phyloP scores from a whole-genome alignment of 371 early-diverging fungal genomes.

The Circinella minor region DNA sequence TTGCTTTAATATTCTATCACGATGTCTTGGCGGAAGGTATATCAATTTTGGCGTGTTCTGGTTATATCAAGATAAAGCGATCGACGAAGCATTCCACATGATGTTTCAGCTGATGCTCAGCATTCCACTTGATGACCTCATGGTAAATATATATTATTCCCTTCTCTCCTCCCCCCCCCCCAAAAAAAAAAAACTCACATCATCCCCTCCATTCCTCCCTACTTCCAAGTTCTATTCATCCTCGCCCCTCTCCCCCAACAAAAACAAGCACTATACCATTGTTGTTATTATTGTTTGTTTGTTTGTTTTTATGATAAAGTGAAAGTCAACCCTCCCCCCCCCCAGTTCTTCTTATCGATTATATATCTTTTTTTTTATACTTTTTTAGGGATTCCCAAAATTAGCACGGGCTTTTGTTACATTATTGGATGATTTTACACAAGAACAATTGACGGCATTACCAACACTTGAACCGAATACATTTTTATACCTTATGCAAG shows the following conservation, averaged over 20 bases:
- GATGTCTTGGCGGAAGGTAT: conserved; percentile 81
- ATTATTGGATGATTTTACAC: conserved; percentile 66
- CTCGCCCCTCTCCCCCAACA: background rate
- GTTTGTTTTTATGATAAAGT: too few relatives aligned
- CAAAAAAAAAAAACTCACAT: too few relatives aligned
- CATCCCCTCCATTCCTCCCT: too few relatives aligned
- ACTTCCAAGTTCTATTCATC: background rate
- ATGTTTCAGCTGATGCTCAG: conserved; percentile 74
- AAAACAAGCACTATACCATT: too few relatives aligned
- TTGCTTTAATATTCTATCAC: conserved; percentile 76
- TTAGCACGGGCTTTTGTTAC: conserved; percentile 62
- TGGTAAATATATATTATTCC: conserved; percentile 60
- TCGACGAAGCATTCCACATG: conserved; percentile 71
- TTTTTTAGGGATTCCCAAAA: conserved; percentile 66
- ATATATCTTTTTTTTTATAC: background rate
- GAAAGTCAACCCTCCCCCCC: too few relatives aligned
- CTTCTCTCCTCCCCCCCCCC: background rate
- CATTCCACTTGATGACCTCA: conserved; percentile 75
- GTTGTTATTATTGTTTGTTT: too few relatives aligned
- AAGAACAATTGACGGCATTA: conserved; percentile 68
- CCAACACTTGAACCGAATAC: conserved; percentile 55
- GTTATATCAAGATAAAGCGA: conserved; percentile 87
- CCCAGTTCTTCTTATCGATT: too few relatives aligned
- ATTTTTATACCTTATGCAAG: conserved; percentile 64
- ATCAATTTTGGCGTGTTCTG: conserved; percentile 93